Evolutionary conservation across 2,329 filamentous ascomycete genomes (phyloP), one percentile per base, ranked within the genome.

Genomic region (Sporothrix pallida): DNA sequence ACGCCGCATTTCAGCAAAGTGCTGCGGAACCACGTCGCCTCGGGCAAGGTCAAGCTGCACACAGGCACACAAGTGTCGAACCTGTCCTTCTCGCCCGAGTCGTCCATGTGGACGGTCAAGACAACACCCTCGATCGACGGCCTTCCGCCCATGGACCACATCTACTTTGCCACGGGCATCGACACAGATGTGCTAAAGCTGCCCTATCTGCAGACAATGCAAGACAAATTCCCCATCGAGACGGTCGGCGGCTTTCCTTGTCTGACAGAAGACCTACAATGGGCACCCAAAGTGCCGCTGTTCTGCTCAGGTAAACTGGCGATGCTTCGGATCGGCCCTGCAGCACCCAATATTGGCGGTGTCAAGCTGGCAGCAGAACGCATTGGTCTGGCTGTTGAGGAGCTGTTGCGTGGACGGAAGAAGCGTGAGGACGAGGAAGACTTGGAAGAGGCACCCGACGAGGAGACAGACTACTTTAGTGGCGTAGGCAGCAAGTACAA

Each of bases 141-240:
- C 2, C 79, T 92, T 12, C 89, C 90, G 0, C 80, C 82, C 0
- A 86, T 90, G 67, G 85, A 94, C 79, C 92, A 91, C 80, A 88
- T 94, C 75, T 92, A 92, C 81, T 93, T 92, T 78, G 92, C 93
- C 15, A 95, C 93, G 0, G 93, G 93, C 0, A 87, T 92, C 54
- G 86, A 89, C 68, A 88, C 89, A 0, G 86, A 94, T 76, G 87
- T 93, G 37, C 78, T 81, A 0, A 84, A 84, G 1, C 83, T 94
- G 26, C 87, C 90, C 0, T 89, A 90, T 73, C 82, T 95, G 13
- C 81, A 88, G 73, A 87, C 83, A 0, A 87, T 95, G 79, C 81
- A 87, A 9, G 75, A 82, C 2, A 85, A 89, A 20, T 84, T 91
- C 75, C 92, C 91, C 0, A 86, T 95, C 48, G 81, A 88, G 17